phyloP scores from a whole-genome alignment of 2,329 filamentous ascomycete species.

The Exophiala oligosperma region DNA sequence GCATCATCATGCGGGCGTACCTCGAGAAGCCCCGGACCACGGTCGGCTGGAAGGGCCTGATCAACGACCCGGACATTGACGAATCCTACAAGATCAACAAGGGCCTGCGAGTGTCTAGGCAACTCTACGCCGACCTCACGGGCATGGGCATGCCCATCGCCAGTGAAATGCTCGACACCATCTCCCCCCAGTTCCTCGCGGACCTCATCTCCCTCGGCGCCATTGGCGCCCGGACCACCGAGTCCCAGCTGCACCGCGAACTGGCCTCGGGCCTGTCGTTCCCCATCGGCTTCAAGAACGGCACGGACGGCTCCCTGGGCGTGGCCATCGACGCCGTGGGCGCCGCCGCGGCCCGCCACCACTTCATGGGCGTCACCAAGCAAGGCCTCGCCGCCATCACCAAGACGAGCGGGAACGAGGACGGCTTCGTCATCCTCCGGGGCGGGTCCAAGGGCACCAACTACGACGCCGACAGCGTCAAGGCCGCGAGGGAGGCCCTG shows the following conservation, averaged over 20 bases:
- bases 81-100: constrained; percentile 99
- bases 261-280: constrained; percentile 91
- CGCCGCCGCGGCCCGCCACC: constrained; percentile 85
- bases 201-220: constrained; percentile 90
- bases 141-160: constrained; percentile 92
- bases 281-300: constrained; percentile 99
- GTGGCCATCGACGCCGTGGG: constrained; percentile 96
- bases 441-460: constrained; percentile 93
- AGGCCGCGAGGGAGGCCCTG: constrained; percentile 77
- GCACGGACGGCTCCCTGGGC: constrained; percentile 84
- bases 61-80: constrained; percentile 98
- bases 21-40: constrained; percentile 98
- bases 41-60: constrained; percentile 97
- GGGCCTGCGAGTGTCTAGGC: constrained; percentile 78
- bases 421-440: constrained; percentile 94
- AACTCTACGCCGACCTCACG: constrained; percentile 92
- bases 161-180: constrained; percentile 97
- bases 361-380: constrained; percentile 97
- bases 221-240: constrained; percentile 92
- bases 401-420: constrained; percentile 89
- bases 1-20: constrained; percentile 97
- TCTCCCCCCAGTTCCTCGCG: constrained; percentile 93
- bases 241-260: constrained; percentile 93
- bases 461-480: constrained; percentile 82
- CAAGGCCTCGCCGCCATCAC: constrained; percentile 93